These are phyloP conservation scores for Myrica gale DNA, from an alignment of 306 rosid species.

Conservation along the genomic window DNA sequence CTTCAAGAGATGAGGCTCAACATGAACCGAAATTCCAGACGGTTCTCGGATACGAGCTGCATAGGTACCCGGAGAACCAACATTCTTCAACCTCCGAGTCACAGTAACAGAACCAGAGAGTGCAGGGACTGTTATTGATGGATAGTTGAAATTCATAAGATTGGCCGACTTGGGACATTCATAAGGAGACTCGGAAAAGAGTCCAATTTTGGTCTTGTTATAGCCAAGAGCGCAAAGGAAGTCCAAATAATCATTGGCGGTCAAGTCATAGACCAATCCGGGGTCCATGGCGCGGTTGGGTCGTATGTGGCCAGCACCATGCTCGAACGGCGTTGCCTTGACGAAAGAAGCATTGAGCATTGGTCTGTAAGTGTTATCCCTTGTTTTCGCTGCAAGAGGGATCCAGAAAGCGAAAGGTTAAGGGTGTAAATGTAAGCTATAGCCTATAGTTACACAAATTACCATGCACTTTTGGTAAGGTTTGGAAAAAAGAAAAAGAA, in stretches of 20 bases:
- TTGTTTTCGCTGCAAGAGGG: constrained; percentile 44
- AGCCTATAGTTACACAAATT: too few species aligned
- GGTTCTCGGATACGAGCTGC: constrained; percentile 34
- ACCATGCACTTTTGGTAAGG: too few species aligned
- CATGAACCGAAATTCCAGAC: constrained; percentile 37
- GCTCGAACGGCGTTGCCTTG: constrained; percentile 45
- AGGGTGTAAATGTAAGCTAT: too few species aligned
- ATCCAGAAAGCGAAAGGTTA: background rate
- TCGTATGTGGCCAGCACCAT: constrained; percentile 66
- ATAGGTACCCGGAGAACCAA: constrained; percentile 58
- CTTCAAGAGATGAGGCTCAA: constrained; percentile 44
- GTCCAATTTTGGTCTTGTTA: constrained; percentile 23
- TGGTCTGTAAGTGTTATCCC: constrained; percentile 49
- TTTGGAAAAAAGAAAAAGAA: background rate
- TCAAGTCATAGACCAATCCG: constrained; percentile 70
- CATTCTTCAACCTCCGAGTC: constrained; percentile 57
- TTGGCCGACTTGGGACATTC: constrained; percentile 32
- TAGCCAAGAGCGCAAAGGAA: constrained; percentile 59
- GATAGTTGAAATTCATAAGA: constrained; percentile 67
- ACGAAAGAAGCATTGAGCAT: constrained; percentile 30
- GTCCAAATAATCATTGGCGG: constrained; percentile 48
- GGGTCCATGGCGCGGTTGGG: constrained; percentile 76
- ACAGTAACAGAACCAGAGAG: constrained; percentile 40
- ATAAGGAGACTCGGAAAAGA: constrained; percentile 25
- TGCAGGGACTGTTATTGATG: constrained; percentile 53